Evolutionary conservation across 2,329 filamentous ascomycete genomes (phyloP), one percentile per base, ranked within the genome.

Genomic region (Cryphonectria nitschkei): DNA sequence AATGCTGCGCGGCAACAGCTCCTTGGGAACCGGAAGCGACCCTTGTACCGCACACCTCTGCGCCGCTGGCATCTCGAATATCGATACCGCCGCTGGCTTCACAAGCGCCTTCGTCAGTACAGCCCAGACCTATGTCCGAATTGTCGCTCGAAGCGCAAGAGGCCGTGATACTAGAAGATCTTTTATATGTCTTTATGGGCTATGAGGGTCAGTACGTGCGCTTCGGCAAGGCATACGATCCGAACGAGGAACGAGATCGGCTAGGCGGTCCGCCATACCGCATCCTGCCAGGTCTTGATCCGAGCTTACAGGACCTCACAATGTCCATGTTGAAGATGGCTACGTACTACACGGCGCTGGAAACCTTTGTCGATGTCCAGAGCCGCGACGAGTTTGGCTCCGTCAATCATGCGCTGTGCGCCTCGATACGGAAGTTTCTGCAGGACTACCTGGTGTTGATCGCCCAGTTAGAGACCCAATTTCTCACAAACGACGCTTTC

Each of bases 121-220:
- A 93, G 60, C 92, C 93, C 0, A 83, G 84, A 65, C 85, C 91
- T 8, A 84, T 98, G 22, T 84, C 87, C 69, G 89, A 93, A 70
- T 82, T 98, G 71, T 90, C 90, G 0, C 83, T 97, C 39, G 92
- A 97, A 74, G 88, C 88, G 2, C 96, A 99, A 80, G 96, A 99
- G 82, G 89, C 90, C 34, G 92, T 90, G 11, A 92, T 99, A 63
- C 85, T 98, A 60, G 95, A 98, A 75, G 96, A 99, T 76, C 82
- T 99, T 22, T 82, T 98, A 50, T 98, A 95, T 78, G 94, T 97
- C 6, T 97, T 98, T 76, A 98, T 99, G 95, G 96, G 96, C 34
- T 97, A 94, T 74, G 96, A 99, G 81, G 96, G 96, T n/a, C 94
- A 97, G 80, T 98, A 98, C 79, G 93, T 99, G 73, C 92, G 93